These are phyloP conservation scores for Grosmannia huntii DNA, from an alignment of 2,329 filamentous ascomycete genomes.

Conservation along the genomic window DNA sequence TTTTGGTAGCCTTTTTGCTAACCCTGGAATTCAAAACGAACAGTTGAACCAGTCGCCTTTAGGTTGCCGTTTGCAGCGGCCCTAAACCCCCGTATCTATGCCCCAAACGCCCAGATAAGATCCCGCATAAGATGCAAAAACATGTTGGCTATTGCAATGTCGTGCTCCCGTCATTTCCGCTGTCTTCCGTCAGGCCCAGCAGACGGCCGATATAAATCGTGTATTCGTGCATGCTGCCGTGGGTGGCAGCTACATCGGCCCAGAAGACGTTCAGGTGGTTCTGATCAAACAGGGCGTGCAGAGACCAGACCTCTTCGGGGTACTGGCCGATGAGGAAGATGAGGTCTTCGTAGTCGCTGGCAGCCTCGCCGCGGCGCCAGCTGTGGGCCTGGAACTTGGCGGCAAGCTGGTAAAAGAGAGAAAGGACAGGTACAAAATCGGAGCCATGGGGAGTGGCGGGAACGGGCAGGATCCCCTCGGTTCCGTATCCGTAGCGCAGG, in stretches of 20 bases:
- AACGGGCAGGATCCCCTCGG: conserved; percentile 6
- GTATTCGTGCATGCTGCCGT: not conserved
- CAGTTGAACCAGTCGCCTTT: not conserved
- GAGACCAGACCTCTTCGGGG: not conserved
- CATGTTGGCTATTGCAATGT: not conserved
- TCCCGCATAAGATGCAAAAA: not conserved
- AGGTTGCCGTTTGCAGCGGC: not conserved
- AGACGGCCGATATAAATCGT: not conserved
- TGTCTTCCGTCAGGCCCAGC: not conserved
- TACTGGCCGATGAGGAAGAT: conserved; percentile 6
- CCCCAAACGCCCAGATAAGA: not conserved
- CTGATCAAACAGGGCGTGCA: not conserved
- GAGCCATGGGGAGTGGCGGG: conserved; percentile 4
- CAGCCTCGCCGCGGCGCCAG: conserved; percentile 1
- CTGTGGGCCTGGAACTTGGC: conserved; percentile 8
- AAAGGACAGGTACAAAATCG: conserved; percentile 4
- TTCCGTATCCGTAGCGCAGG: conserved; percentile 4
- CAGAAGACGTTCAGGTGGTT: conserved; percentile 2
- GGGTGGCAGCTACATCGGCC: not conserved
- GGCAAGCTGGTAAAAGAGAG: conserved; percentile 7
- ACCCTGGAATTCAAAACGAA: not conserved
- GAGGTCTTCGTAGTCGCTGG: conserved; percentile 9
- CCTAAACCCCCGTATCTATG: not conserved
- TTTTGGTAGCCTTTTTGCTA: not conserved
- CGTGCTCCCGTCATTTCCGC: not conserved